Evolutionary conservation across 2,329 filamentous ascomycete genomes (phyloP).

Genomic region (Neofusicoccum cordaticola): DNA sequence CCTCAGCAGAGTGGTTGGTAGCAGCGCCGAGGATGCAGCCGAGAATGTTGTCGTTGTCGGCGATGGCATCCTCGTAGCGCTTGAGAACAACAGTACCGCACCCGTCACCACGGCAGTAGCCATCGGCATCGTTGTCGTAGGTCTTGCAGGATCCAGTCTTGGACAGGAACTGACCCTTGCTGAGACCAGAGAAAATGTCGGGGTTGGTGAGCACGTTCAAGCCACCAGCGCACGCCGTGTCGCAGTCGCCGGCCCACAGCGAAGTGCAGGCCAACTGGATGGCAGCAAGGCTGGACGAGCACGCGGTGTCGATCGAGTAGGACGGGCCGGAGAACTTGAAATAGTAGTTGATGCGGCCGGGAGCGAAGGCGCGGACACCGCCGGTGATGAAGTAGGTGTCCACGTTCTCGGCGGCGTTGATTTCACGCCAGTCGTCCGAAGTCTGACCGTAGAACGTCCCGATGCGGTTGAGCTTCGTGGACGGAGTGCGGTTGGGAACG

Average conservation of each 20-base stretch:
- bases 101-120: slow-evolving; percentile 36
- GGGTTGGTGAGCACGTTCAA: slow-evolving; percentile 26
- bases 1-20: slow-evolving; percentile 43
- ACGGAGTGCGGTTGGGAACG: slow-evolving; percentile 26
- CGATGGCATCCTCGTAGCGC: slow-evolving; percentile 31
- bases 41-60: slow-evolving; percentile 35
- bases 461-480: slow-evolving; percentile 26
- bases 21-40: slow-evolving; percentile 30
- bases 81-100: slow-evolving; percentile 33
- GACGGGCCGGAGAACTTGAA: slow-evolving; percentile 26
- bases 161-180: slow-evolving; percentile 27
- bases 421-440: slow-evolving; percentile 30
- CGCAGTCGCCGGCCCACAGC: slow-evolving; percentile 21
- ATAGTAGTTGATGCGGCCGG: slow-evolving; percentile 47
- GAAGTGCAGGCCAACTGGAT: slow-evolving; percentile 27
- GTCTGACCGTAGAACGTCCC: slow-evolving; percentile 32
- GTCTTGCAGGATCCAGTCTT: slow-evolving; percentile 28
- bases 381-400: slow-evolving; percentile 56
- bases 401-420: slow-evolving; percentile 34
- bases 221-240: slow-evolving; percentile 29
- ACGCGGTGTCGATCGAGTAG: slow-evolving; percentile 24
- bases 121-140: slow-evolving; percentile 33
- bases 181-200: slow-evolving; percentile 44
- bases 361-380: slow-evolving; percentile 50
- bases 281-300: slow-evolving; percentile 24